phyloP scores from a whole-genome alignment of 805 yeast genomes.

The Hanseniaspora vineae region DNA sequence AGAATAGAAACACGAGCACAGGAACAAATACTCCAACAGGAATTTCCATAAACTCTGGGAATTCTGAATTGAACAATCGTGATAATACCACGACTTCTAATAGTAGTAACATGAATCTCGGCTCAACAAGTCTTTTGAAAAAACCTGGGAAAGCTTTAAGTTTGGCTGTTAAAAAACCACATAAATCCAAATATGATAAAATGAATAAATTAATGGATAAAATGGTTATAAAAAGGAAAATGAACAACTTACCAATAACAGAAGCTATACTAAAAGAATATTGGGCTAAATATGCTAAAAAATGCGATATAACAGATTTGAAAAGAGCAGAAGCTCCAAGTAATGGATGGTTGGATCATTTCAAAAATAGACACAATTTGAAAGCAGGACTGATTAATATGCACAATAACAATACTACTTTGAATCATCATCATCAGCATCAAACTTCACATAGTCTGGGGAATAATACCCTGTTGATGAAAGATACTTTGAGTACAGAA shows the following conservation, averaged over 20 bases:
- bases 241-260: constrained; percentile 33
- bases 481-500: too few relatives aligned
- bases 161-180: constrained; percentile 1
- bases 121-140: too few relatives aligned
- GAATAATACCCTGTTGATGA: too few relatives aligned
- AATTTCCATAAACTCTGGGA: too few relatives aligned
- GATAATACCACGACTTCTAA: too few relatives aligned
- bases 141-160: not conserved
- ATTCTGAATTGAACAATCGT: too few relatives aligned
- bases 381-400: constrained; percentile 2
- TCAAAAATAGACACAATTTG: constrained; percentile 45
- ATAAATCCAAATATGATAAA: constrained; percentile 37
- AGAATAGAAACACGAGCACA: too few relatives aligned
- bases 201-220: constrained; percentile 49
- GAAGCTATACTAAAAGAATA: constrained; percentile 44
- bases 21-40: too few relatives aligned
- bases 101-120: too few relatives aligned
- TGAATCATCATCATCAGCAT: too few relatives aligned
- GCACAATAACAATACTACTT: too few relatives aligned
- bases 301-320: constrained; percentile 47
- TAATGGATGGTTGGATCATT: constrained; percentile 53
- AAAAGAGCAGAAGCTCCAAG: constrained; percentile 41
- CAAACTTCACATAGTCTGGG: too few relatives aligned
- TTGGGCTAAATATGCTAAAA: constrained; percentile 43
- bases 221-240: constrained; percentile 33